A percentile compares a stretch with the other conserved stretches of the same genome.
Conservation (phyloP, 148 eudicot genomes). For the Vaccinium corymbosum region DNA sequence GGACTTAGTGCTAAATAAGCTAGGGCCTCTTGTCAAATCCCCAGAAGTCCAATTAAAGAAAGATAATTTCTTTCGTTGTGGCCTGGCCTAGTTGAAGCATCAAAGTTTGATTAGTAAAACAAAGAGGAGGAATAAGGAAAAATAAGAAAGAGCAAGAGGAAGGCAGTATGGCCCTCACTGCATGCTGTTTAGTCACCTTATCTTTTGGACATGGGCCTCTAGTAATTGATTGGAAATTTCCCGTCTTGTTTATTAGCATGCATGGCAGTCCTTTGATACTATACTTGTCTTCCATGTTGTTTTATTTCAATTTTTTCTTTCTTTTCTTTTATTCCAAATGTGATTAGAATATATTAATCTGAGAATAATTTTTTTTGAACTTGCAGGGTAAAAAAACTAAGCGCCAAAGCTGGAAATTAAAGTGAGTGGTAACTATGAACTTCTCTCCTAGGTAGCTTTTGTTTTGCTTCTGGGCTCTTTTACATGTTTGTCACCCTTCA, state of each 20-base stretch:
- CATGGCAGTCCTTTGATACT: neutral
- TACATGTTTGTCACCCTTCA: slow-evolving; percentile 7
- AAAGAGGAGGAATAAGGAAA: neutral
- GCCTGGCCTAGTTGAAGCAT: neutral
- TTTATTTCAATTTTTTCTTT: slow-evolving; percentile 16
- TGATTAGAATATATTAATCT: slow-evolving; percentile 12
- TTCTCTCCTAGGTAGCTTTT: slow-evolving; percentile 30
- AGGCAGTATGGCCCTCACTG: neutral
- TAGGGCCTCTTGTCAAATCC: neutral
- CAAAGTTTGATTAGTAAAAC: neutral
- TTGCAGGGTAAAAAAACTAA: slow-evolving; percentile 62
- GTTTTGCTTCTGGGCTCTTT: slow-evolving; percentile 9
- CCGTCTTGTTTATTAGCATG: neutral
- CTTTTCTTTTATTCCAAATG: neutral
- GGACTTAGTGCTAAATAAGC: neutral
- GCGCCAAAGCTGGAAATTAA: slow-evolving; percentile 57
- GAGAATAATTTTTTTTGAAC: slow-evolving; percentile 41
- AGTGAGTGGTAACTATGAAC: slow-evolving; percentile 64
- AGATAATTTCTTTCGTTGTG: neutral
- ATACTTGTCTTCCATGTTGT: neutral
- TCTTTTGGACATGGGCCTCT: neutral
- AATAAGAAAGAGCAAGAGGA: neutral
- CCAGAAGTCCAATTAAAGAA: neutral
- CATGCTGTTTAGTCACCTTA: neutral
- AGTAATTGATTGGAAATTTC: neutral